A percentile compares a stretch with the other conserved stretches of the same genome.
These are phyloP conservation scores for Filobasidium wieringae DNA, from an alignment of 768 basidiomycete genomes.

Conservation along the genomic window DNA sequence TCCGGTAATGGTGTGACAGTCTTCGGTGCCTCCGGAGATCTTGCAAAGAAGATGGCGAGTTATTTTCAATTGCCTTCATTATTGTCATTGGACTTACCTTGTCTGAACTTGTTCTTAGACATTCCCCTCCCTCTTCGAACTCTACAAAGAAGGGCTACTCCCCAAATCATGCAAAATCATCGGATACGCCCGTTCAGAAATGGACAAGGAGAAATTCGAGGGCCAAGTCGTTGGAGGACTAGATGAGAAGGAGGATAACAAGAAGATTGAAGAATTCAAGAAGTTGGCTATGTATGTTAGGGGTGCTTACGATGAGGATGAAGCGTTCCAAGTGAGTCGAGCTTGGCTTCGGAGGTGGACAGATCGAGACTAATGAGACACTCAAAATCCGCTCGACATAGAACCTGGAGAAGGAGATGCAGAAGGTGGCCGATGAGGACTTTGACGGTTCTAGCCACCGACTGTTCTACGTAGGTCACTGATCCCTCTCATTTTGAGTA, in stretches of 20 bases:
- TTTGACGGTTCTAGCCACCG: constrained; percentile 16
- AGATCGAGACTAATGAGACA: neutral
- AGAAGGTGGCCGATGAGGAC: constrained; percentile 8
- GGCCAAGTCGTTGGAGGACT: constrained; percentile 14
- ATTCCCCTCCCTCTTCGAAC: constrained; percentile 12
- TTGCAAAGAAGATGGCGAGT: constrained; percentile 20
- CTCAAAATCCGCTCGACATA: neutral
- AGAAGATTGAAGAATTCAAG: constrained; percentile 15
- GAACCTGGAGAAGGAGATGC: constrained; percentile 15
- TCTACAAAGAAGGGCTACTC: constrained; percentile 7
- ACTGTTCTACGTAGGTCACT: constrained; percentile 15
- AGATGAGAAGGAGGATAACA: constrained; percentile 7
- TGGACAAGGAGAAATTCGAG: constrained; percentile 13
- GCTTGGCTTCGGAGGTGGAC: neutral
- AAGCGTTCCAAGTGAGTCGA: constrained; percentile 9
- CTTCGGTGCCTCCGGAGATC: constrained; percentile 21
- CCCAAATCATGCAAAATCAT: constrained; percentile 15
- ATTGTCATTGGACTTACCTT: neutral
- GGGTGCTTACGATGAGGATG: constrained; percentile 20
- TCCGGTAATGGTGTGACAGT: neutral
- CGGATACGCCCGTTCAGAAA: constrained; percentile 17
- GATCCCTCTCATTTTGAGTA: neutral
- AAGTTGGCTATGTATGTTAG: constrained; percentile 11
- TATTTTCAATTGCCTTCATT: neutral
- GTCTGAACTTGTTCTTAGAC: neutral